Evolutionary conservation across 257 asterid genomes (phyloP).

Genomic region (Striga asiatica): DNA sequence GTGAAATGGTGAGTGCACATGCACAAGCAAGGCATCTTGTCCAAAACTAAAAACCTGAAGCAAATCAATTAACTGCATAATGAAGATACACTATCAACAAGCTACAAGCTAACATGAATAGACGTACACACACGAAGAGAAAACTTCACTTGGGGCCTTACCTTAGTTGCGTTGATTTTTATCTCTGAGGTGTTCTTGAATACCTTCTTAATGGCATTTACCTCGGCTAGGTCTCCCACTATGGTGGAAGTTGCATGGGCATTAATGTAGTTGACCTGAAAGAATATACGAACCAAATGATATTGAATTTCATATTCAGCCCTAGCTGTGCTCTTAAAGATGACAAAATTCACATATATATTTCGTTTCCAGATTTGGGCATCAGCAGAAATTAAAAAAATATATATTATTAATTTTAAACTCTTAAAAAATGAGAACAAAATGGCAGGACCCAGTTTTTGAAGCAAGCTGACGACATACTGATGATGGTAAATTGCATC

Average conservation of each 20-base stretch:
- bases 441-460: not conserved
- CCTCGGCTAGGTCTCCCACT: constrained; percentile 56
- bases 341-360: not conserved
- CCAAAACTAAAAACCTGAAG: not conserved
- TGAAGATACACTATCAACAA: not conserved
- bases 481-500: not conserved
- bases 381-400: not conserved
- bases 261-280: constrained; percentile 61
- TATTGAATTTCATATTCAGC: not conserved
- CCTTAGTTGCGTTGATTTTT: constrained; percentile 87
- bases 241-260: constrained; percentile 59
- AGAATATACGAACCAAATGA: not conserved
- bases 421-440: not conserved
- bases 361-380: not conserved
- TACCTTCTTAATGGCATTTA: constrained; percentile 48
- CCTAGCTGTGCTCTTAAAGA: not conserved
- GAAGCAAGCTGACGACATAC: not conserved
- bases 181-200: constrained; percentile 49
- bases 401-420: not conserved
- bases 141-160: constrained; percentile 19
- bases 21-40: not conserved
- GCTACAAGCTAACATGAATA: not conserved
- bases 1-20: too few species aligned
- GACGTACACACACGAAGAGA: not conserved
- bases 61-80: not conserved